Conservation (phyloP, 2,329 filamentous ascomycete species). For the Hypoxylon sp. region DNA sequence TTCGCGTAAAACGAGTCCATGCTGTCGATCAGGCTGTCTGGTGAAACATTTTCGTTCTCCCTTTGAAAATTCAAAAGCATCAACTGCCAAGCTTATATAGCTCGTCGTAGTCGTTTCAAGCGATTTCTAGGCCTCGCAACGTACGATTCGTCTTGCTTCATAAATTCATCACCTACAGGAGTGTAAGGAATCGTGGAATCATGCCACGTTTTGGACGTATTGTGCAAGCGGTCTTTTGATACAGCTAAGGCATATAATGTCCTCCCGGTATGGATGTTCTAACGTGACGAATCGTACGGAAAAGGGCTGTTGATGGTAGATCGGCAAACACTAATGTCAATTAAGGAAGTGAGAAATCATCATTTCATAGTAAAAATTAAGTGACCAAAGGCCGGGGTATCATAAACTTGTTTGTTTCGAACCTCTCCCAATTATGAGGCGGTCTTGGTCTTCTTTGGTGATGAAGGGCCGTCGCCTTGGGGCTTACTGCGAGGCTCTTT, state of each 20-base stretch:
- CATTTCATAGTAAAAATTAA: conserved; percentile 21
- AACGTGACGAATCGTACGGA: neutral
- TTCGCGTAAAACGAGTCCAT: conserved; percentile 30
- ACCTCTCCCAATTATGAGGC: conserved; percentile 25
- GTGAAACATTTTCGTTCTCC: conserved; percentile 28
- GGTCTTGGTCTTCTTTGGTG: conserved; percentile 47
- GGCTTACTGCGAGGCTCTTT: conserved; percentile 50
- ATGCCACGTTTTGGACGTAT: conserved; percentile 9
- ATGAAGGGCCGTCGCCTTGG: conserved; percentile 40
- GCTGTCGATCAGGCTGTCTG: conserved; percentile 35
- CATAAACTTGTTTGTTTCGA: conserved; percentile 23
- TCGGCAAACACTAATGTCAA: neutral
- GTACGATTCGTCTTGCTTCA: conserved; percentile 12
- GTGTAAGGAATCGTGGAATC: neutral
- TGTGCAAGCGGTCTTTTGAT: conserved; percentile 5
- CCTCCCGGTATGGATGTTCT: neutral
- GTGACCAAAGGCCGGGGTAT: conserved; percentile 41
- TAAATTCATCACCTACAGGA: neutral
- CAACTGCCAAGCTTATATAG: conserved; percentile 26
- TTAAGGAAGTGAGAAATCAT: neutral
- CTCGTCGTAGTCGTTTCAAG: conserved; percentile 25
- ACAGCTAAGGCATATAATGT: neutral
- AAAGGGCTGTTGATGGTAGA: neutral
- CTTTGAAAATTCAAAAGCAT: conserved; percentile 15
- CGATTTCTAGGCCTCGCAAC: neutral